Evolutionary conservation across 2,329 filamentous ascomycete genomes (phyloP).

Genomic region (Trichophyton simii): DNA sequence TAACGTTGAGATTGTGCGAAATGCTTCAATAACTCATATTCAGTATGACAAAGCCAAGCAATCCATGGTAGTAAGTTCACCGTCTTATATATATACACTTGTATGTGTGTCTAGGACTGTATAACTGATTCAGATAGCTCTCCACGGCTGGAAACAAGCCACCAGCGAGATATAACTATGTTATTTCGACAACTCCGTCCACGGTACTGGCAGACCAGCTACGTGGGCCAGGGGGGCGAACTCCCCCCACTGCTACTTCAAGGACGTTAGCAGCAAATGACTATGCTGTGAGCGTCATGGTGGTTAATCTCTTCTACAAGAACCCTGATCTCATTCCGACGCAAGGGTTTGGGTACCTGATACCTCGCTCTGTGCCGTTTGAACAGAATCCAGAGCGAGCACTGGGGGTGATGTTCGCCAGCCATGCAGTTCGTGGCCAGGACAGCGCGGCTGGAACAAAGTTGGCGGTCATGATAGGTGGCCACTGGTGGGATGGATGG

Average conservation of each 20-base stretch:
- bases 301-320: constrained; percentile 78
- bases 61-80: neutral
- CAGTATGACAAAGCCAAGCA: neutral
- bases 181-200: constrained; percentile 19
- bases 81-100: neutral
- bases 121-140: neutral
- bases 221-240: neutral
- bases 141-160: neutral
- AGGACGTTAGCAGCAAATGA: constrained; percentile 29
- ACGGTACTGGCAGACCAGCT: constrained; percentile 10
- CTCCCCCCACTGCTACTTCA: constrained; percentile 3
- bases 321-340: constrained; percentile 51
- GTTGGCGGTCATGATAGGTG: constrained; percentile 86
- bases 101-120: neutral
- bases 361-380: constrained; percentile 59
- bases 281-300: constrained; percentile 69
- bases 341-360: constrained; percentile 78
- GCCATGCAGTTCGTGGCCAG: constrained; percentile 47
- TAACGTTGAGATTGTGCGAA: neutral
- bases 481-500: constrained; percentile 74
- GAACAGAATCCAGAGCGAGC: constrained; percentile 69
- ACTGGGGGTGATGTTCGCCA: constrained; percentile 88
- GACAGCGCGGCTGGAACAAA: constrained; percentile 59
- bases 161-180: constrained; percentile 16
- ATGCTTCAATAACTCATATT: neutral